phyloP scores from a whole-genome alignment of 2,329 filamentous ascomycete genomes.

The Xylariales sp. region DNA sequence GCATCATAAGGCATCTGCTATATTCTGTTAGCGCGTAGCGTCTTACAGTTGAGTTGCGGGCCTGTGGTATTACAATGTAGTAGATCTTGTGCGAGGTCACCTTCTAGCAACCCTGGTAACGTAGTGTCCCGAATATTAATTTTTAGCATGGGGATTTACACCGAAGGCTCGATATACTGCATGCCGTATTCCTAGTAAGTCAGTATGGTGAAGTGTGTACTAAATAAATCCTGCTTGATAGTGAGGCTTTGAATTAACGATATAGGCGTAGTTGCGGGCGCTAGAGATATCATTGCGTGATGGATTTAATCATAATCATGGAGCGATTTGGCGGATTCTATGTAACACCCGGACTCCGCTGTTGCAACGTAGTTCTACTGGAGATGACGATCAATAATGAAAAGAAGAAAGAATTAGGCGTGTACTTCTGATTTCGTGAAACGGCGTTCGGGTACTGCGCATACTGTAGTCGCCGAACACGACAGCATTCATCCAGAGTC shows the following conservation, averaged over 20 bases:
- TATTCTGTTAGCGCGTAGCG: not conserved
- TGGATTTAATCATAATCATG: not conserved
- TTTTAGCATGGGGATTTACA: slow-evolving; percentile 8
- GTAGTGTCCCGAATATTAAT: not conserved
- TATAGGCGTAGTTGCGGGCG: not conserved
- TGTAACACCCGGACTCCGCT: not conserved
- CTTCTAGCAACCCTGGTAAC: not conserved
- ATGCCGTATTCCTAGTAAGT: not conserved
- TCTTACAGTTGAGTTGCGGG: not conserved
- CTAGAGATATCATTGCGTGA: not conserved
- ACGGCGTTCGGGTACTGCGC: not conserved
- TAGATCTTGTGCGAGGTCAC: not conserved
- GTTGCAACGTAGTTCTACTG: not conserved
- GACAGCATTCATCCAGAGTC: not conserved
- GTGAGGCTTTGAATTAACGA: not conserved
- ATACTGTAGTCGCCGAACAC: not conserved
- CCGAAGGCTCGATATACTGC: not conserved
- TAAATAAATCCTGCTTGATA: too few species aligned
- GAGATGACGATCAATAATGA: not conserved
- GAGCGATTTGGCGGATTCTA: not conserved
- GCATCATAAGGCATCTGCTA: not conserved
- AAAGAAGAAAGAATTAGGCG: not conserved
- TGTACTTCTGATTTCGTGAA: not conserved
- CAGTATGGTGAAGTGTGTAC: not conserved
- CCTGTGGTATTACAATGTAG: not conserved